Evolutionary conservation across 495 filamentous ascomycete genomes (phyloP).

Genomic region (Oidiodendron maius): DNA sequence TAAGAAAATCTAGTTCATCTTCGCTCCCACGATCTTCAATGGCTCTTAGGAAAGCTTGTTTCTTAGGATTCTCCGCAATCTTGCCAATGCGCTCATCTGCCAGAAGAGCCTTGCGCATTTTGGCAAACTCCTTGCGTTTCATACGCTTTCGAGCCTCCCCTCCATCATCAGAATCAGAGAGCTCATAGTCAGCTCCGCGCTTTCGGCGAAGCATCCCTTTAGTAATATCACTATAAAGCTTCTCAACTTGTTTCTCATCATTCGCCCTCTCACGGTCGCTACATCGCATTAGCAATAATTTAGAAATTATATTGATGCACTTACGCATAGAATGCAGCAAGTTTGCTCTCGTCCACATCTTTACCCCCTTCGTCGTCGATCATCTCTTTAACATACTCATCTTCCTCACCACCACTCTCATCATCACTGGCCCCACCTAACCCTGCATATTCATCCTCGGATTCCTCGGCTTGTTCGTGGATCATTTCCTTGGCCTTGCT

Average conservation of each 20-base stretch:
- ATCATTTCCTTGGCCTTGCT: conserved; percentile 84
- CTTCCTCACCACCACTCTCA: conserved; percentile 58
- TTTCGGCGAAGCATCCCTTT: conserved; percentile 79
- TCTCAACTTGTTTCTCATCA: conserved; percentile 80
- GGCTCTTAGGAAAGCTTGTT: conserved; percentile 79
- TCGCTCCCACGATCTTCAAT: conserved; percentile 81
- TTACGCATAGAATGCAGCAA: conserved; percentile 87
- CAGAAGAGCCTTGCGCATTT: conserved; percentile 84
- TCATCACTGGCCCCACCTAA: conserved; percentile 88
- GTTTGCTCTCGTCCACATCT: conserved; percentile 65
- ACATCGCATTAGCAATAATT: conserved; percentile 26
- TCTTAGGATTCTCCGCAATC: conserved; percentile 86
- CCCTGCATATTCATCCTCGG: conserved; percentile 96
- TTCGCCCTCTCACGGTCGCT: conserved; percentile 56
- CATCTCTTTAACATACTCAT: conserved; percentile 66
- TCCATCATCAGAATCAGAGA: conserved; percentile 85
- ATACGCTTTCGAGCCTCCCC: conserved; percentile 66
- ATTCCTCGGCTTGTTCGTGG: conserved; percentile 92
- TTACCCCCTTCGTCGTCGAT: conserved; percentile 74
- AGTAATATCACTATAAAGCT: conserved; percentile 87
- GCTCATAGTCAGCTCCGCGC: conserved; percentile 66
- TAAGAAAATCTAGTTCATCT: conserved; percentile 71
- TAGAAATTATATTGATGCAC: conserved; percentile 28
- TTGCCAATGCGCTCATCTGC: conserved; percentile 87
- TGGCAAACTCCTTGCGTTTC: conserved; percentile 83